phyloP scores from a whole-genome alignment of 495 filamentous ascomycete genomes.

The Cryomyces minteri region DNA sequence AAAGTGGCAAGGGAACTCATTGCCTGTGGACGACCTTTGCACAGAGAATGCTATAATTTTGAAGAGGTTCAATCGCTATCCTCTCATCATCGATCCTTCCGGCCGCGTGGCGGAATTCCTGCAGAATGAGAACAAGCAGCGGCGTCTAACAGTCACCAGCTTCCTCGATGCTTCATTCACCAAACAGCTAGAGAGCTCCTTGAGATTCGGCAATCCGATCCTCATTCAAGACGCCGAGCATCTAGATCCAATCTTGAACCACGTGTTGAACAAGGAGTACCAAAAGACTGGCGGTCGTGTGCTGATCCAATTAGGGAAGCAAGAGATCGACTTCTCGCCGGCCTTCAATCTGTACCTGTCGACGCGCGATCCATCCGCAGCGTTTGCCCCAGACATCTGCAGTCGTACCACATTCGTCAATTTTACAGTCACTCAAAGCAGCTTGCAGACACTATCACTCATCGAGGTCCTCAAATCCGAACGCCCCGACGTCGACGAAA shows the following conservation, averaged over 20 bases:
- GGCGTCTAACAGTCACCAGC: constrained; percentile 88
- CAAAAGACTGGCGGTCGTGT: constrained; percentile 99
- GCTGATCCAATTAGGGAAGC: constrained; percentile 91
- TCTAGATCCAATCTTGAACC: constrained; percentile 90
- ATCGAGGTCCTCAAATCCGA: constrained; percentile 95
- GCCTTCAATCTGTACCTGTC: constrained; percentile 92
- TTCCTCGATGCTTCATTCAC: constrained; percentile 97
- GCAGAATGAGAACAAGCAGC: constrained; percentile 81
- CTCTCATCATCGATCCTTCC: constrained; percentile 93
- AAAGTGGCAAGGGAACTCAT: constrained; percentile 81
- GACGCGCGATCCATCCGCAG: constrained; percentile 87
- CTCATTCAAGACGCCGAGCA: constrained; percentile 97
- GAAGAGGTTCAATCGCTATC: constrained; percentile 94
- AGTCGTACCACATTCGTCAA: constrained; percentile 98
- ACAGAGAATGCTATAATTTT: constrained; percentile 97
- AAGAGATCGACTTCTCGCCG: constrained; percentile 98
- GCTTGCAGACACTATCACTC: constrained; percentile 90
- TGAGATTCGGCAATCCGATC: constrained; percentile 96
- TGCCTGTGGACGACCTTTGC: constrained; percentile 97
- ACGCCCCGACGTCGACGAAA: constrained; percentile 92
- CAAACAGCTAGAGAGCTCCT: constrained; percentile 88
- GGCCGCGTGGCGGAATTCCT: constrained; percentile 88
- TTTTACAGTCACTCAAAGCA: constrained; percentile 97
- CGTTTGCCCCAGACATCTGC: constrained; percentile 96
- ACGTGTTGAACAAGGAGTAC: constrained; percentile 98